phyloP scores from a whole-genome alignment of 495 filamentous ascomycete species.

The Evansstolkia leycettana region DNA sequence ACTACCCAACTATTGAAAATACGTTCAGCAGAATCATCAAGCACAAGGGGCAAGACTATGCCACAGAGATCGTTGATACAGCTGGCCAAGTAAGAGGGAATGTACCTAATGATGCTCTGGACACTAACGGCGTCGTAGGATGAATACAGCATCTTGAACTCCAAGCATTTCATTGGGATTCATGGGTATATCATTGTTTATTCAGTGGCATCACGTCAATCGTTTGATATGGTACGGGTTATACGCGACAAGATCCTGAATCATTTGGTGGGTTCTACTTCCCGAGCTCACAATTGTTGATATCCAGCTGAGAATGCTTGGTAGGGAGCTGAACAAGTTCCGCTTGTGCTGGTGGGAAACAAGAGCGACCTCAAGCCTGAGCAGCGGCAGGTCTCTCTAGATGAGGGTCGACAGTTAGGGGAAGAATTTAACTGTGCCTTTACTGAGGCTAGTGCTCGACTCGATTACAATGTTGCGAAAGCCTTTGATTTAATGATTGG shows the following conservation, averaged over 20 bases:
- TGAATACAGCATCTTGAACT: slow-evolving; percentile 96
- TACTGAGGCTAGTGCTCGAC: slow-evolving; percentile 87
- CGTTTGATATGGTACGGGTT: slow-evolving; percentile 91
- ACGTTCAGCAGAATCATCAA: slow-evolving; percentile 94
- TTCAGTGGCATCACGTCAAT: slow-evolving; percentile 81
- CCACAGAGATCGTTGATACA: slow-evolving; percentile 96
- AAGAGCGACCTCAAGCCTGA: slow-evolving; percentile 90
- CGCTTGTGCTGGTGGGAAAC: slow-evolving; percentile 90
- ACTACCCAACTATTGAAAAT: slow-evolving; percentile 99
- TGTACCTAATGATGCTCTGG: slow-evolving; percentile 2
- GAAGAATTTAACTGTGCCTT: slow-evolving; percentile 85
- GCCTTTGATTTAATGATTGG: slow-evolving; percentile 92
- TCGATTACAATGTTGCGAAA: slow-evolving; percentile 84
- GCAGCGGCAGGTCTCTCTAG: slow-evolving; percentile 78
- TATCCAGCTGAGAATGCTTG: neutral
- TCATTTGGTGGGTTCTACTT: slow-evolving; percentile 57
- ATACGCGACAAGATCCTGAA: slow-evolving; percentile 97
- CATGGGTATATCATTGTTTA: slow-evolving; percentile 99
- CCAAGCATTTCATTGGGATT: slow-evolving; percentile 98
- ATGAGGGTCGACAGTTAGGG: slow-evolving; percentile 68
- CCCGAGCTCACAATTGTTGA: slow-evolving; percentile 2
- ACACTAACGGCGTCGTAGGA: slow-evolving; percentile 44
- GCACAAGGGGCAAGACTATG: slow-evolving; percentile 82
- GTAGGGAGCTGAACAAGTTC: slow-evolving; percentile 84
- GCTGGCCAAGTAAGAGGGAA: slow-evolving; percentile 73